Percentiles rank a stretch among this genome's conserved stretches.
Conservation (phyloP, 192 early-diverging fungal genomes). For the Paraglomus brasilianum region DNA sequence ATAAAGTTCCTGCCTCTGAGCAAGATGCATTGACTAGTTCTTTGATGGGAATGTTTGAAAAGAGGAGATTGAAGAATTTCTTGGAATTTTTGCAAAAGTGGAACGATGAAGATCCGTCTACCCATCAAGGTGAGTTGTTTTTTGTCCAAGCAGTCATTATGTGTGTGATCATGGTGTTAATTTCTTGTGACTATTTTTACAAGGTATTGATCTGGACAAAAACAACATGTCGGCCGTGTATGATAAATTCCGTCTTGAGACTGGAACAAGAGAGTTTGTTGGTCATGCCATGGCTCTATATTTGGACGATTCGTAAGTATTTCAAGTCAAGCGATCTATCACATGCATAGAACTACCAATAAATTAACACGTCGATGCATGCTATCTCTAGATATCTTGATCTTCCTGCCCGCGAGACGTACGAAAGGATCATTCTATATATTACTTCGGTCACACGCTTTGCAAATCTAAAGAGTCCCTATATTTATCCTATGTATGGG, state of each 20-base stretch:
- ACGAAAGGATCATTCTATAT: slow-evolving; percentile 90
- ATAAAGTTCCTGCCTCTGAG: slow-evolving; percentile 93
- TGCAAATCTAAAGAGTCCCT: slow-evolving; percentile 80
- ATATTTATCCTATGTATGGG: slow-evolving; percentile 98
- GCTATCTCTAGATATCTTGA: slow-evolving; percentile 51
- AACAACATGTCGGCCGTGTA: slow-evolving; percentile 84
- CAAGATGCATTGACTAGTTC: slow-evolving; percentile 81
- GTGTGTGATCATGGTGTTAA: no score
- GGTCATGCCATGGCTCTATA: slow-evolving; percentile 98
- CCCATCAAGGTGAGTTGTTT: slow-evolving; percentile 60
- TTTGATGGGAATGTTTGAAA: slow-evolving; percentile 94
- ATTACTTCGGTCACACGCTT: slow-evolving; percentile 88
- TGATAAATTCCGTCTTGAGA: slow-evolving; percentile 86
- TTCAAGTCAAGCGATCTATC: neutral
- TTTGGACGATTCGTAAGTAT: slow-evolving; percentile 73
- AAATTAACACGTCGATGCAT: slow-evolving; percentile 5
- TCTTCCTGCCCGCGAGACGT: slow-evolving; percentile 78
- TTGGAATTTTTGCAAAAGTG: slow-evolving; percentile 95
- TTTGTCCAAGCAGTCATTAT: no score
- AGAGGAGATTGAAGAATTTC: slow-evolving; percentile 89
- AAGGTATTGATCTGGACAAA: slow-evolving; percentile 73
- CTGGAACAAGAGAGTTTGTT: slow-evolving; percentile 95
- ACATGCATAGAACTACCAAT: neutral
- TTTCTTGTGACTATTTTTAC: neutral
- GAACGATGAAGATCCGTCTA: slow-evolving; percentile 75